Evolutionary conservation across 1,284 basidiomycete genomes (phyloP), one percentile per base, ranked within the genome.

Genomic region (Athelia psychrophila): DNA sequence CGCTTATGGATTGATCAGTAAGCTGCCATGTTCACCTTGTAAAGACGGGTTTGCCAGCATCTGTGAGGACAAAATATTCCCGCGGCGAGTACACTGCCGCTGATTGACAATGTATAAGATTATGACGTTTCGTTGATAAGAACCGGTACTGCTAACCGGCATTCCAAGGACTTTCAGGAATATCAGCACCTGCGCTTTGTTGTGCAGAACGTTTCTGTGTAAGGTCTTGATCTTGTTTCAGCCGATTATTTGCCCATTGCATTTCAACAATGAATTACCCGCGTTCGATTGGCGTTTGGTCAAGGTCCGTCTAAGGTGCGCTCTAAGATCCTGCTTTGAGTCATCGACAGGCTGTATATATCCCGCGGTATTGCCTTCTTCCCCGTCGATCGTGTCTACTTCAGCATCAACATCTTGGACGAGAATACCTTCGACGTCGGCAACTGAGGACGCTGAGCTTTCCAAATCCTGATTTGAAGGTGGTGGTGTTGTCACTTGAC

Each of bases 1-100:
- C 27, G 60, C 23, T 33, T 44, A 48, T 23, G 45, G 51, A 47
- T 19, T 36, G 8, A n/a, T 6, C n/a, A 20, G 38, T 35, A 27
- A 30, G 47, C 15, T 33, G 47, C 33, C 42, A 44, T 33, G 64
- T 72, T 51, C 63, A 89, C 92, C 88, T 91, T 22, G 85, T 78
- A 64, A 91, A 96, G 15, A 97, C 93, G 13, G 94, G 94, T 68
- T 98, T 98, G 30, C 95, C 95, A 20, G 95, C 94, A 58, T 95
- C 86, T 0, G 93, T 97, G n/a, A 97, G 77, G 10, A 97, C 83
- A 62, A 91, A 96, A 67, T 96, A 98, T 61, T 91, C 82, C 49
- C 93, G 77, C n/a, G 81, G 81, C 49, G 76, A 73, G 64, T 81
- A 86, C 49, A 65, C 63, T 48, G 79, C 71, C 32, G 55, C 69